Percentiles rank a stretch among this genome's conserved stretches.
phyloP scores from a whole-genome alignment of 306 rosid genomes.

The Dalbergia cultrata region DNA sequence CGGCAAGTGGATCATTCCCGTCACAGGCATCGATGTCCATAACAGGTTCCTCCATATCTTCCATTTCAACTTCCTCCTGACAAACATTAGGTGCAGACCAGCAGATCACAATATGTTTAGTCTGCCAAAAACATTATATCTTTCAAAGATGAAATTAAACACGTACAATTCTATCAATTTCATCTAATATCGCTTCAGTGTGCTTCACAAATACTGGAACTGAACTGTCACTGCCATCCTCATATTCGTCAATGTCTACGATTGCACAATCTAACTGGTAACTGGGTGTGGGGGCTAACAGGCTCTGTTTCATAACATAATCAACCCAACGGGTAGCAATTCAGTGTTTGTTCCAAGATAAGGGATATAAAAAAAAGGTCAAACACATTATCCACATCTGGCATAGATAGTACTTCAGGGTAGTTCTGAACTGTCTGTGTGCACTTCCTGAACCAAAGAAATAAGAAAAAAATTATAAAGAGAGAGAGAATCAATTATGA shows the following conservation, averaged over 20 bases:
- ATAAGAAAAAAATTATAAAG: background rate
- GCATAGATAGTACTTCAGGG: conserved; percentile 45
- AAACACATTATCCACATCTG: conserved; percentile 10
- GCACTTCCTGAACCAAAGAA: conserved; percentile 52
- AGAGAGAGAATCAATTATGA: background rate
- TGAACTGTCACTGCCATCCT: conserved; percentile 39
- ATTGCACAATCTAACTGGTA: conserved; percentile 27
- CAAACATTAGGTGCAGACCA: background rate
- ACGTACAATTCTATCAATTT: conserved; percentile 55
- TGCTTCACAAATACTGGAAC: conserved; percentile 58
- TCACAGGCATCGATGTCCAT: conserved; percentile 53
- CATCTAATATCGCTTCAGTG: conserved; percentile 58
- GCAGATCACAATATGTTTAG: background rate
- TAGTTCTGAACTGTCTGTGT: conserved; percentile 40
- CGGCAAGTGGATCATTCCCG: conserved; percentile 53
- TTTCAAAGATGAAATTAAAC: conserved; percentile 6
- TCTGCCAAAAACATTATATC: background rate
- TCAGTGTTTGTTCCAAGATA: conserved; percentile 14
- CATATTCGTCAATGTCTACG: conserved; percentile 37
- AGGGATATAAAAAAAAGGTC: background rate
- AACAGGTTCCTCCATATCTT: conserved; percentile 51
- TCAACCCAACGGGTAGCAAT: background rate
- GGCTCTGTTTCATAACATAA: conserved; percentile 21
- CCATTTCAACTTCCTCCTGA: conserved; percentile 60
- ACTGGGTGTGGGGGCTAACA: conserved; percentile 27